Evolutionary conservation across 2,329 filamentous ascomycete species (phyloP).

Genomic region (Alternaria infectoria): DNA sequence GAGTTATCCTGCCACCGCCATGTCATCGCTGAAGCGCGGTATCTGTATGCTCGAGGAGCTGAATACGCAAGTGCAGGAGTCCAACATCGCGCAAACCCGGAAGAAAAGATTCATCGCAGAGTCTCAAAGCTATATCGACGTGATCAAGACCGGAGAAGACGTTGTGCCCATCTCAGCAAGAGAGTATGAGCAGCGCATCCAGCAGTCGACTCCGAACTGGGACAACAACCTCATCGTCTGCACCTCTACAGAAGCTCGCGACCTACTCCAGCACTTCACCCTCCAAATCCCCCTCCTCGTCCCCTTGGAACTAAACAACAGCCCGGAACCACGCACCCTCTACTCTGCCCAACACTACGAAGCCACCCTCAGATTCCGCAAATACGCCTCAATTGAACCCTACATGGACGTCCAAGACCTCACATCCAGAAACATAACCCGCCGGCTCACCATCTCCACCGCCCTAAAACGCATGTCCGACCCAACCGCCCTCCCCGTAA

Average conservation of each 20-base stretch:
- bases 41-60: not conserved
- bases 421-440: not conserved
- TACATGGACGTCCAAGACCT: not conserved
- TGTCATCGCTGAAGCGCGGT: not conserved
- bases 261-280: not conserved
- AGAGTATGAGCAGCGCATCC: not conserved
- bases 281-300: not conserved
- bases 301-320: not conserved
- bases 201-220: not conserved
- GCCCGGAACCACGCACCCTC: not conserved
- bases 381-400: not conserved
- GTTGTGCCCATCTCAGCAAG: not conserved
- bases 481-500: not conserved
- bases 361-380: not conserved
- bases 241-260: not conserved
- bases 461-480: not conserved
- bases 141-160: not conserved
- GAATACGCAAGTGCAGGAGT: fast-evolving
- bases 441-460: not conserved
- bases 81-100: not conserved
- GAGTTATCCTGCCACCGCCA: not conserved
- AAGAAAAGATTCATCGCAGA: not conserved
- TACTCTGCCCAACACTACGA: not conserved
- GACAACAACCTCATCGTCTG: not conserved
- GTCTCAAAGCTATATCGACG: not conserved